A percentile compares a stretch with the other conserved stretches of the same genome.
These are phyloP conservation scores for Blastocystis sp. DNA, from an alignment of 352 stramenopile genomes.

Conservation along the genomic window DNA sequence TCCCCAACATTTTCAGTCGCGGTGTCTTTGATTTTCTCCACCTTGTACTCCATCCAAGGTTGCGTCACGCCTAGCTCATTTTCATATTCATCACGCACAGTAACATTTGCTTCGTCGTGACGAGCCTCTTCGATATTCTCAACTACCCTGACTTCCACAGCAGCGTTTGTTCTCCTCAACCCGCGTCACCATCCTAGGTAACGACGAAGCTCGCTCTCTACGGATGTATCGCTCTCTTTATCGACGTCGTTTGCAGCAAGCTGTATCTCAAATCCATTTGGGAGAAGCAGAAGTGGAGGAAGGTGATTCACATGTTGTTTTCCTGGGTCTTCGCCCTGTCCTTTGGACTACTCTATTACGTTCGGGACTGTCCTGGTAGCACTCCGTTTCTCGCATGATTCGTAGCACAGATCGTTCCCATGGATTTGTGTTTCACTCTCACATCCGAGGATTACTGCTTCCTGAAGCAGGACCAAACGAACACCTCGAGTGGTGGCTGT, in stretches of 20 bases:
- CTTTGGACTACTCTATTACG: conserved; percentile 46
- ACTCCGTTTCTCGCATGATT: background rate
- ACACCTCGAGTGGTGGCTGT: background rate
- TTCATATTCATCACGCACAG: conserved; percentile 58
- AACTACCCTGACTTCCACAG: conserved; percentile 53
- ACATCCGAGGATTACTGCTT: conserved; percentile 64
- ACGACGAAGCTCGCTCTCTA: conserved; percentile 57
- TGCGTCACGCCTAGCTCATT: conserved; percentile 11
- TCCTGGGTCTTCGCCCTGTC: conserved; percentile 41
- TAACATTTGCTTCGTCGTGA: conserved; percentile 61
- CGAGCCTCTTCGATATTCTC: conserved; percentile 55
- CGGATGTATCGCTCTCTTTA: conserved; percentile 49
- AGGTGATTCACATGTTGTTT: conserved; percentile 27
- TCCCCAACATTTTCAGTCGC: conserved; percentile 42
- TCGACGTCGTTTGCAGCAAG: conserved; percentile 44
- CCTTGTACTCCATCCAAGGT: background rate
- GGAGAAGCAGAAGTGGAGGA: conserved; percentile 65
- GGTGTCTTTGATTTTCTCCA: conserved; percentile 60
- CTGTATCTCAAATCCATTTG: conserved; percentile 33
- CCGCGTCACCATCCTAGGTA: background rate
- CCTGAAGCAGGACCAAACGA: conserved; percentile 32
- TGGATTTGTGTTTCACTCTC: conserved; percentile 51
- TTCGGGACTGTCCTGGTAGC: conserved; percentile 42
- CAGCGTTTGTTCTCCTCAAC: background rate
- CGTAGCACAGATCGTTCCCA: conserved; percentile 51